Base-by-base conservation (phyloP, 441 rosid species). In the Erodium chrysanthum region DNA sequence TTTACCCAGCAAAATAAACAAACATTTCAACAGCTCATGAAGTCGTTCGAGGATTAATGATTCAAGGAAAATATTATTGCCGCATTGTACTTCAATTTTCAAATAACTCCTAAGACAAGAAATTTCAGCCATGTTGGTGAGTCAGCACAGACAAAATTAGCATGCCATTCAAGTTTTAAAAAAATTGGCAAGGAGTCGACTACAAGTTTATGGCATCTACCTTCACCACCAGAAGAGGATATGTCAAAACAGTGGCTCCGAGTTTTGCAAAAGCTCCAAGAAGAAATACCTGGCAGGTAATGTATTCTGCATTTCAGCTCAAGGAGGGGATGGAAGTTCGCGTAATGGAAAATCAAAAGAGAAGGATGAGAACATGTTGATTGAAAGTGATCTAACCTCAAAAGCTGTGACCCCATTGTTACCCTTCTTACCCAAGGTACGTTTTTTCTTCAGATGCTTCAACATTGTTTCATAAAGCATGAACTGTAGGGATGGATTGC, bases 191-290 rank as follows among this genome's bases (percentile, higher is more conserved):
- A 48, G 54, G 54, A 48, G 54, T 48, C 8, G 0, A 50, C 65
- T n/a, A 1, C 48, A 68, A 9, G 33, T 23, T 44, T 21, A 37
- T 64, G 48, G 25, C 44, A 33, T 50, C 50, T 72, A 86, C 95
- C 92, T 90, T 92, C 27, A 92, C 96, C 62, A 92, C 97, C 9
- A 86, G 85, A 73, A 92, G 92, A 70, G 98, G 98, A 80, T 92
- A 92, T 31, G 96, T 92, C 65, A 87, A 84, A 37, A 88, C 79
- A 35, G 98, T 92, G 64, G 98, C 98, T 75, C 96, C 98, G 7
- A 92, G 97, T 84, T 92, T 92, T 64, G 98, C 98, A 75, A 86
- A 48, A 74, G 98, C 98, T 77, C 98, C 98, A 52, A 92, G 88
- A 70, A 92, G 83, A 79, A 92, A 92, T 76, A 87, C 81, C 98